Conservation (phyloP, 345 rosid species). For the Streptanthus diversifolius region DNA sequence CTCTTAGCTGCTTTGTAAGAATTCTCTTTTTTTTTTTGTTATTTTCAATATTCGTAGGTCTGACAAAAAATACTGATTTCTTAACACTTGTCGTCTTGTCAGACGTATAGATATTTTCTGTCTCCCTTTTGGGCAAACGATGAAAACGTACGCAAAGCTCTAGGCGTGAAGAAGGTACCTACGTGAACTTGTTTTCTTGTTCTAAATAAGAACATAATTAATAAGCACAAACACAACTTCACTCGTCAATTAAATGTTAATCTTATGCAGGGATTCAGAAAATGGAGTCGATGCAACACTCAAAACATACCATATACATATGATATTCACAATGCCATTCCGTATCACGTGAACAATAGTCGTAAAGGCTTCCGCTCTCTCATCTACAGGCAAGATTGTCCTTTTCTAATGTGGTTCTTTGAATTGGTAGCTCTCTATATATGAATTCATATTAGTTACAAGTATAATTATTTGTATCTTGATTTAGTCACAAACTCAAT, state of each 20-base stretch:
- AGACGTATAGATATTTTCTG: slow-evolving; percentile 29
- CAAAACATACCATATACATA: slow-evolving; percentile 22
- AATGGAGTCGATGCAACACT: slow-evolving; percentile 28
- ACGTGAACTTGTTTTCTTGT: background rate
- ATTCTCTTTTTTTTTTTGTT: background rate
- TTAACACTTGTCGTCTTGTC: background rate
- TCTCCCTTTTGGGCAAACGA: slow-evolving; percentile 38
- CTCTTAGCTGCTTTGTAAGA: slow-evolving; percentile 29
- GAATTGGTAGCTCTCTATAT: too few relatives aligned
- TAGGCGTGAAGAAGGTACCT: slow-evolving; percentile 32
- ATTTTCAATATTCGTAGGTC: background rate
- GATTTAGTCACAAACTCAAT: background rate
- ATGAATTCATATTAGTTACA: background rate
- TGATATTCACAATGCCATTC: background rate
- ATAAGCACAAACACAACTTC: background rate
- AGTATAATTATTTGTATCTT: background rate
- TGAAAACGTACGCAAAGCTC: slow-evolving; percentile 35
- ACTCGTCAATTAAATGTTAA: background rate
- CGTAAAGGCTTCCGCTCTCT: slow-evolving; percentile 32
- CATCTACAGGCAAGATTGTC: slow-evolving; percentile 24
- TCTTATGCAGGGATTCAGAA: slow-evolving; percentile 11
- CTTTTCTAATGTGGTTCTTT: too few relatives aligned
- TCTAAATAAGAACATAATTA: background rate
- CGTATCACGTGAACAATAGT: slow-evolving; percentile 22
- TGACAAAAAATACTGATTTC: background rate